These are phyloP conservation scores for Scheffersomyces amazonensis DNA, from an alignment of 805 yeast genomes.

Conservation along the genomic window DNA sequence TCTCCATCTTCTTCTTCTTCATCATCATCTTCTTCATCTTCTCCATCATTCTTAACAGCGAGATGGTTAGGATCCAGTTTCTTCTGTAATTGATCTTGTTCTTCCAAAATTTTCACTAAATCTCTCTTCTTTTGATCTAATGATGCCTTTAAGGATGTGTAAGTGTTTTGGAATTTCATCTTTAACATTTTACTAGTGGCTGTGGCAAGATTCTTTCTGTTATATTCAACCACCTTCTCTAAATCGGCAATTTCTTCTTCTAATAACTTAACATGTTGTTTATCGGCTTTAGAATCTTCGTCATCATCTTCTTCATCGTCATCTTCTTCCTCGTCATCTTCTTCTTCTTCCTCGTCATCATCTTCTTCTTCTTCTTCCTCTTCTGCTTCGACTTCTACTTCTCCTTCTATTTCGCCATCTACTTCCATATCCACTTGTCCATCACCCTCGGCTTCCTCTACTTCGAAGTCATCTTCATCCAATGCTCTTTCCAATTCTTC, in stretches of 20 bases:
- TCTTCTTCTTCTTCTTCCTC: conserved; percentile 51
- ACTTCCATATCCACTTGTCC: conserved; percentile 35
- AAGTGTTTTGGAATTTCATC: conserved; percentile 80
- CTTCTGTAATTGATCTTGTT: conserved; percentile 22
- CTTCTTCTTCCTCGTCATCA: conserved; percentile 55
- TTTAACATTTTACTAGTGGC: conserved; percentile 83
- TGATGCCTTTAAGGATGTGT: conserved; percentile 73
- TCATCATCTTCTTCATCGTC: conserved; percentile 49
- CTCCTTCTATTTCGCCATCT: conserved; percentile 28
- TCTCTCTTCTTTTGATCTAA: conserved; percentile 76
- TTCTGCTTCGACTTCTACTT: conserved; percentile 36
- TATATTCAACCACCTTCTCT: conserved; percentile 70
- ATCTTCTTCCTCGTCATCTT: conserved; percentile 51
- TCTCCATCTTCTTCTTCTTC: conserved; percentile 33
- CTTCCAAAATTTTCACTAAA: conserved; percentile 35
- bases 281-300: conserved; percentile 50
- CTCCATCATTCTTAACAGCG: conserved; percentile 24
- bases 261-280: conserved; percentile 58
- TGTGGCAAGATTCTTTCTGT: conserved; percentile 65
- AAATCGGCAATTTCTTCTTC: conserved; percentile 85
- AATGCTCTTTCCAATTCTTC: conserved; percentile 58
- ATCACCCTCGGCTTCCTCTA: conserved; percentile 21
- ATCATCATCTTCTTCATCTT: conserved; percentile 26
- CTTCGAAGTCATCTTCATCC: conserved; percentile 29
- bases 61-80: conserved; percentile 20